Base-by-base conservation (phyloP, 768 basidiomycete genomes). In the Termitomyces sp. region DNA sequence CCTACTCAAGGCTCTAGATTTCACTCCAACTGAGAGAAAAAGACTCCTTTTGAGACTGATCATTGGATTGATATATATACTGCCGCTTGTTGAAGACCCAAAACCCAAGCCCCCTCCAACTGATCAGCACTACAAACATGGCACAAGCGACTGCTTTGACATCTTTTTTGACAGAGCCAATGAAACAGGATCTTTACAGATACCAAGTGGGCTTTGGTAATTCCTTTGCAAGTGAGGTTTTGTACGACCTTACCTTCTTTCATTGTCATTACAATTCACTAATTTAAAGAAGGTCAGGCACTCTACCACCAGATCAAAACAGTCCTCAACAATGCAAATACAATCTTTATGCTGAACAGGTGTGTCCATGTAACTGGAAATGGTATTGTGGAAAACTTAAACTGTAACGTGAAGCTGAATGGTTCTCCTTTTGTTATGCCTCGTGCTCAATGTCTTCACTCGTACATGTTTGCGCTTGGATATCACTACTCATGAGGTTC, bases 141-240 rank as follows among this genome's bases (percentile, higher is more conserved):
- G 19, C 70, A 45, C 72, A 75, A 48, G 74, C 77, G 7, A 73
- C 79, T 37, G 79, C 79, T 27, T 69, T 68, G 56, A 59, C 67
- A 12, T 60, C 76, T 1, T 79, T 75, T 58, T 56, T 70, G 6
- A 77, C 77, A 5, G 56, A 58, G 19, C 65, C 79, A 5, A 64
- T 68, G 12, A 71, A 75, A 44, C 68, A 74, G 44, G 84, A 85
- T 57, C 83, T 82, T 0, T 84, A 85, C 65, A 62, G 62, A 21
- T 84, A 86, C 62, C 82, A 84, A 62, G 75, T 80, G 5, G 82
- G 83, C 6, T 84, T 85, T 53, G 83, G 82, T 3, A 84, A 83
- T 57, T 71, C 73, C 9, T 84, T 84, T 60, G 80, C 78, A 8
- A 78, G 75, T 58, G 82, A 84, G 58, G 81, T 82, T 5, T 67